phyloP scores from a whole-genome alignment of 1,139 yeast genomes.

The Saccharomyces pastorianus region DNA sequence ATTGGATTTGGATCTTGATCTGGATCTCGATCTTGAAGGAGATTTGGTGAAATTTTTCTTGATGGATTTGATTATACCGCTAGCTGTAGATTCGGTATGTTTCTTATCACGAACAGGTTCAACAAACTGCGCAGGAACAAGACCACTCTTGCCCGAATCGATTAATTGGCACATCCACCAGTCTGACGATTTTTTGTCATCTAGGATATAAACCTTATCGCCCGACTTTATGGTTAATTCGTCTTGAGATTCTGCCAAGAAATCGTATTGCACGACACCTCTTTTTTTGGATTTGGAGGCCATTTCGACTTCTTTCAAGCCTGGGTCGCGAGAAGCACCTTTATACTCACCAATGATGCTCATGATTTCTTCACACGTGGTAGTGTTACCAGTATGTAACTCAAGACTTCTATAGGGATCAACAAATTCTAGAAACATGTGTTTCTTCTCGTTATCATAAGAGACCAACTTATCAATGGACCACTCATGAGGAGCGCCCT shows the following conservation, averaged over 20 bases:
- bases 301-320: constrained; percentile 70
- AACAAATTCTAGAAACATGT: constrained; percentile 78
- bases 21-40: constrained; percentile 12
- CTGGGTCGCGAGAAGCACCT: constrained; percentile 73
- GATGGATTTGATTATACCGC: constrained; percentile 19
- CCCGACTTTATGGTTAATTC: constrained; percentile 75
- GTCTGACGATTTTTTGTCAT: constrained; percentile 72
- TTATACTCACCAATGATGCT: constrained; percentile 74
- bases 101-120: constrained; percentile 41
- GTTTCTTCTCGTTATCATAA: constrained; percentile 85
- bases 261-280: constrained; percentile 71
- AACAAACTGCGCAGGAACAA: constrained; percentile 80
- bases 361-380: constrained; percentile 76
- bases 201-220: constrained; percentile 70
- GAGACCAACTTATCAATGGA: constrained; percentile 58
- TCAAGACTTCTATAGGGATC: constrained; percentile 77
- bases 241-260: constrained; percentile 81
- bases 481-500: constrained; percentile 61
- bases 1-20: constrained; percentile 7
- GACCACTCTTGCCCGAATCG: constrained; percentile 68
- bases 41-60: constrained; percentile 20
- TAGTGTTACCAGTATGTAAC: constrained; percentile 82
- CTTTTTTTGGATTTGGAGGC: constrained; percentile 66
- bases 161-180: constrained; percentile 93
- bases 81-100: constrained; percentile 16